Evolutionary conservation across 805 yeast species (phyloP).

Genomic region (Zygoascus bituminiphila): DNA sequence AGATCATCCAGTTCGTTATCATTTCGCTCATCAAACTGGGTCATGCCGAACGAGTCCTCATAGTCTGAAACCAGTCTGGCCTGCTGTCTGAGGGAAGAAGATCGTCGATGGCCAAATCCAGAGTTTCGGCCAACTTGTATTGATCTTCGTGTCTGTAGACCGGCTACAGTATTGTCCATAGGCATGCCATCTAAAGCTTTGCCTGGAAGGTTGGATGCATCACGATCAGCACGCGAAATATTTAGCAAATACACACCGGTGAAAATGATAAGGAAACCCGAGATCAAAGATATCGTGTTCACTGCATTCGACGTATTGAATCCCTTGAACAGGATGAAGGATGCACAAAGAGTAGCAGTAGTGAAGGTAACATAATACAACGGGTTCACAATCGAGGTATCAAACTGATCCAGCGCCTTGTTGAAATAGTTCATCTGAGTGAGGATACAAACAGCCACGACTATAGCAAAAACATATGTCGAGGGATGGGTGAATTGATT

Average conservation of each 20-base stretch:
- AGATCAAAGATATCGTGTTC: constrained; percentile 69
- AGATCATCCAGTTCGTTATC: constrained; percentile 4
- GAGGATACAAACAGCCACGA: constrained; percentile 71
- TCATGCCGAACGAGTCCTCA: constrained; percentile 30
- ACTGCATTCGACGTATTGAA: constrained; percentile 77
- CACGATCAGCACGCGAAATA: constrained; percentile 48
- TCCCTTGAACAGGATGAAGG: constrained; percentile 77
- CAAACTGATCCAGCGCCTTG: constrained; percentile 88
- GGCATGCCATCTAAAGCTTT: constrained; percentile 66
- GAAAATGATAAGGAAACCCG: constrained; percentile 82
- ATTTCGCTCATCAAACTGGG: constrained; percentile 26
- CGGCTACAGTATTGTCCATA: constrained; percentile 75
- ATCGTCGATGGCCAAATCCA: constrained; percentile 19
- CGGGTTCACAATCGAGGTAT: constrained; percentile 87
- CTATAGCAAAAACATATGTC: constrained; percentile 70
- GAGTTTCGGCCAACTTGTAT: constrained; percentile 47
- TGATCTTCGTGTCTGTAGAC: constrained; percentile 68
- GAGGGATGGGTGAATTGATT: constrained; percentile 82
- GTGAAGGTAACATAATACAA: constrained; percentile 87
- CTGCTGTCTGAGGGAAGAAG: constrained; percentile 23
- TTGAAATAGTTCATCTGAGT: constrained; percentile 93
- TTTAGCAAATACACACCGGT: constrained; percentile 80
- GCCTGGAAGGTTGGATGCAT: constrained; percentile 30
- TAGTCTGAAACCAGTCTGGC: constrained; percentile 23
- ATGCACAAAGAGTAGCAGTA: constrained; percentile 77